Percentiles rank a stretch among this genome's conserved stretches.
phyloP scores from a whole-genome alignment of 148 eudicot genomes.

The Silene uniflora region DNA sequence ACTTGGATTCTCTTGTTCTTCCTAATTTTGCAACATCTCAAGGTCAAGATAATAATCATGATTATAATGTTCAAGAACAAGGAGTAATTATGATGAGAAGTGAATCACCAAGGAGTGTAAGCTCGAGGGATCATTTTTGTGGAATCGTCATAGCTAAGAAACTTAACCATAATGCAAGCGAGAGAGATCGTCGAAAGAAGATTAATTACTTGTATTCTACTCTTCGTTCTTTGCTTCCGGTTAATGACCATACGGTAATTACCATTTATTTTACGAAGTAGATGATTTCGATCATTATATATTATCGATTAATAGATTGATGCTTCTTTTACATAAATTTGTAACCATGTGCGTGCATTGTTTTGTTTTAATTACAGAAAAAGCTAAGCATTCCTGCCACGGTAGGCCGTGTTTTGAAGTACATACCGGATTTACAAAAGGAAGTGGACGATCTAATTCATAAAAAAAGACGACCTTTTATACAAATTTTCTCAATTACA shows the following conservation, averaged over 20 bases:
- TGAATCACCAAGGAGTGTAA: constrained; percentile 16
- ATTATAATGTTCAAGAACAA: background rate
- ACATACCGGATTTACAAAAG: constrained; percentile 77
- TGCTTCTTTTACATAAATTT: background rate
- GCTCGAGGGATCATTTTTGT: background rate
- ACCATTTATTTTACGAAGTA: too few species aligned
- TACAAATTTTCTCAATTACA: constrained; percentile 12
- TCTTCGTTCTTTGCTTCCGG: constrained; percentile 49
- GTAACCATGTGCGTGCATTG: background rate
- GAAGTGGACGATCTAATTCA: too few species aligned
- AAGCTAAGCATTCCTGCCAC: constrained; percentile 71
- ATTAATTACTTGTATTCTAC: constrained; percentile 50
- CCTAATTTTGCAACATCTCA: background rate
- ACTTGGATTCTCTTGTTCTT: constrained; percentile 8
- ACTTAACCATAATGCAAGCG: constrained; percentile 60
- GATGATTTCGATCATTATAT: too few species aligned
- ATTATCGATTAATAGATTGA: too few species aligned
- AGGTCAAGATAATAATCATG: background rate
- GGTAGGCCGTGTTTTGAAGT: constrained; percentile 56
- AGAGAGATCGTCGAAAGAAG: constrained; percentile 63
- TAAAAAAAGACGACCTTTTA: constrained; percentile 41
- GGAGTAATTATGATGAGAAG: background rate
- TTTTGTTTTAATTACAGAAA: constrained; percentile 50
- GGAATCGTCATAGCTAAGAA: constrained; percentile 35
- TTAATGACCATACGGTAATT: constrained; percentile 38